Percentiles rank a stretch among this genome's conserved stretches.
Evolutionary conservation across 129 eudicot species (phyloP).

Genomic region (Glebionis coronaria): DNA sequence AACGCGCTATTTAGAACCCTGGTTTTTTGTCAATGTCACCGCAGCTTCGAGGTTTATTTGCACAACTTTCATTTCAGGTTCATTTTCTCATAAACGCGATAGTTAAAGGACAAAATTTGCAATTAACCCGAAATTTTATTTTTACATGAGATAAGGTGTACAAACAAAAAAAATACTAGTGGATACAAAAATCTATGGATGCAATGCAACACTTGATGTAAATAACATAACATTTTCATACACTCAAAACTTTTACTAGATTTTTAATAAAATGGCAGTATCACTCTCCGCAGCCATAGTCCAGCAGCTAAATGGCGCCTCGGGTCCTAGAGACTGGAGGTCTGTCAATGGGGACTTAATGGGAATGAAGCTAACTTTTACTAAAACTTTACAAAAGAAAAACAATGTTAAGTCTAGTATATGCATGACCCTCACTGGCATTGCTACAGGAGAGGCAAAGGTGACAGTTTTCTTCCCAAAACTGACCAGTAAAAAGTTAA

Average conservation of each 20-base stretch:
- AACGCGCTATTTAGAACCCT: too few species aligned
- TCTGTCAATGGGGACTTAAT: conserved; percentile 65
- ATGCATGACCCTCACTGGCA: conserved; percentile 65
- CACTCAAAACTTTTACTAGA: background rate
- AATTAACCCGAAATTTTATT: background rate
- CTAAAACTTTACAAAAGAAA: conserved; percentile 23
- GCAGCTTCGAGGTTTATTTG: too few species aligned
- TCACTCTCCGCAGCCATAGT: conserved; percentile 52
- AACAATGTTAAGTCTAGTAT: conserved; percentile 30
- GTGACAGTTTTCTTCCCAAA: conserved; percentile 35
- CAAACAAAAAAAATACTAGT: conserved; percentile 19
- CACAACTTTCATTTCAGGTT: too few species aligned
- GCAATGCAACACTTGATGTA: conserved; percentile 37
- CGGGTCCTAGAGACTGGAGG: conserved; percentile 39
- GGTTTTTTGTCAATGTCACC: too few species aligned
- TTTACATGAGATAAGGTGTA: conserved; percentile 20
- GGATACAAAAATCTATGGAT: conserved; percentile 34
- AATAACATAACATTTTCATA: conserved; percentile 14
- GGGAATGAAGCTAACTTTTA: conserved; percentile 61
- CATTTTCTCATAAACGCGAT: too few species aligned
- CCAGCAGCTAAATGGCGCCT: conserved; percentile 39
- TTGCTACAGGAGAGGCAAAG: conserved; percentile 76
- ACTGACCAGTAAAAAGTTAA: background rate
- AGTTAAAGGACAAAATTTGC: too few species aligned
- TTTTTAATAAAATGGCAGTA: conserved; percentile 31